Evolutionary conservation across 2,329 filamentous ascomycete genomes (phyloP).

Genomic region (Paecilomyces dactylethromorphus): DNA sequence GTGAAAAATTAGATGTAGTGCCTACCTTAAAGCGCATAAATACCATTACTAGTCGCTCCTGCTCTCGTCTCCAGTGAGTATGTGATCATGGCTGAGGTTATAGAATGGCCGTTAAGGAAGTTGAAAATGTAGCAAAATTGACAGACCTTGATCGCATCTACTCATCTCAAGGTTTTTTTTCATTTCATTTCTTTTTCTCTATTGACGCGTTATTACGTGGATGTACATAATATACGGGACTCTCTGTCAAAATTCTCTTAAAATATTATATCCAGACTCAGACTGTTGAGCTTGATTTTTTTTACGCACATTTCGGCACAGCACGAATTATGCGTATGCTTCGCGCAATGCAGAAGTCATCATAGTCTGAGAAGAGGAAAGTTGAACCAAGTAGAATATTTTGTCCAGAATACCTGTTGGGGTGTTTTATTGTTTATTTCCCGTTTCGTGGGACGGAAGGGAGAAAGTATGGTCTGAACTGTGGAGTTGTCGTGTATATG

Average conservation of each 20-base stretch:
- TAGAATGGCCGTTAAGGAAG: no score
- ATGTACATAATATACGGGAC: neutral
- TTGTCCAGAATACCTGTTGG: neutral
- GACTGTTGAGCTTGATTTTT: conserved; percentile 28
- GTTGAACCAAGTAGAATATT: neutral
- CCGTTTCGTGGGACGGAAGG: neutral
- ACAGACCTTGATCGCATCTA: no score
- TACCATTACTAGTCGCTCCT: no score
- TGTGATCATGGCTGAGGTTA: no score
- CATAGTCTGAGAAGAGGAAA: conserved; percentile 12
- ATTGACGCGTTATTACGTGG: neutral
- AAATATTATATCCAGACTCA: conserved; percentile 13
- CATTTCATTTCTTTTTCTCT: no score
- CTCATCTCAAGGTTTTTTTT: no score
- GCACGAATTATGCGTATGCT: conserved; percentile 4
- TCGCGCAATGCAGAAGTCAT: conserved; percentile 21
- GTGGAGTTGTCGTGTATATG: no score
- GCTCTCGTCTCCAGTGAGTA: no score
- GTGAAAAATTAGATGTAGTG: no score
- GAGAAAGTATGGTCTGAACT: no score
- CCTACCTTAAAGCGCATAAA: no score
- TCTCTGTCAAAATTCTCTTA: neutral
- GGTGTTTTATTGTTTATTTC: neutral
- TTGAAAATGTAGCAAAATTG: no score
- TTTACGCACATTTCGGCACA: conserved; percentile 15